Evolutionary conservation across 2,329 filamentous ascomycete species (phyloP).

Genomic region (Aspergillus phoenicis): DNA sequence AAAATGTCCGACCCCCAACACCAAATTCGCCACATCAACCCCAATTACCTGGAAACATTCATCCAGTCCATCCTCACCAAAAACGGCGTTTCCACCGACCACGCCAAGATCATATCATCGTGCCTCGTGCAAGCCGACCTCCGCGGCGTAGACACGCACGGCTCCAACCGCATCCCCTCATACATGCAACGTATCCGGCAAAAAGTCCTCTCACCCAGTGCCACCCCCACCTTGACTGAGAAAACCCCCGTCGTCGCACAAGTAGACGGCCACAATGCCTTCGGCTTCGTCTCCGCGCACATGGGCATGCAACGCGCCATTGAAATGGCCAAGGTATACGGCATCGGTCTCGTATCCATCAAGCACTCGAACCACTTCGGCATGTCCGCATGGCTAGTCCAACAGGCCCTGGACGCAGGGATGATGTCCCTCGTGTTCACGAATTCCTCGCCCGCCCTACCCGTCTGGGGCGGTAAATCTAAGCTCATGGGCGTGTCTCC

Average conservation of each 20-base stretch:
- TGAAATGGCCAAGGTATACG: constrained; percentile 63
- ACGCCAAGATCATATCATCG: constrained; percentile 65
- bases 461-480: constrained; percentile 68
- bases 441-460: constrained; percentile 71
- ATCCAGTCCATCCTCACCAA: constrained; percentile 31
- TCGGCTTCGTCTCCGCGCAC: constrained; percentile 73
- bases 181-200: constrained; percentile 74
- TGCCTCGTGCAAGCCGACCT: constrained; percentile 75
- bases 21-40: constrained; percentile 22
- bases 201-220: constrained; percentile 65
- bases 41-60: constrained; percentile 26
- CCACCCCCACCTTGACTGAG: constrained; percentile 60
- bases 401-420: constrained; percentile 71
- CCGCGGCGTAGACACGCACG: constrained; percentile 78
- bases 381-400: constrained; percentile 79
- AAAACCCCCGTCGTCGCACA: constrained; percentile 72
- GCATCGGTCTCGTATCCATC: constrained; percentile 75
- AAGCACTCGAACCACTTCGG: constrained; percentile 81
- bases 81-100: constrained; percentile 59
- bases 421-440: constrained; percentile 74
- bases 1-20: constrained; percentile 11
- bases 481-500: constrained; percentile 75
- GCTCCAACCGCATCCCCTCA: constrained; percentile 74
- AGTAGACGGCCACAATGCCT: constrained; percentile 69
- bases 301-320: constrained; percentile 69